phyloP scores from a whole-genome alignment of 371 early-diverging fungal genomes.

The Polyrhizophydium stewartii region DNA sequence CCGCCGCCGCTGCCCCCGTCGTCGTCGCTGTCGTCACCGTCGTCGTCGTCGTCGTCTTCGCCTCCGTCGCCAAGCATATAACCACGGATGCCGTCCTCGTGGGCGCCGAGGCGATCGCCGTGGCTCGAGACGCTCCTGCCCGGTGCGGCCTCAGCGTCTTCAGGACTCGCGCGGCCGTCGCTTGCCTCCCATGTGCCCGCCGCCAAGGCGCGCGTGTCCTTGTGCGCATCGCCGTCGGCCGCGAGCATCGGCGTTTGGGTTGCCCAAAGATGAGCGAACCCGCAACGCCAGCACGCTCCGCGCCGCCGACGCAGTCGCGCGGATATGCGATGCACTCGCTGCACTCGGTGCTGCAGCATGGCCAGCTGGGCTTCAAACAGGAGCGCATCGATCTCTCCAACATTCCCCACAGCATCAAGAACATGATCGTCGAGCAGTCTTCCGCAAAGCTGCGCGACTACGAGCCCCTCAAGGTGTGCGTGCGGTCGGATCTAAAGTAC shows the following conservation, averaged over 20 bases:
- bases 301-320: neutral
- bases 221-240: neutral
- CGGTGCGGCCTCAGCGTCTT: neutral
- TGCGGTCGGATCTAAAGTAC: conserved; percentile 26
- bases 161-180: neutral
- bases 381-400: conserved; percentile 4
- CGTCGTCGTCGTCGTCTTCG: neutral
- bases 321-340: neutral
- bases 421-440: conserved; percentile 29
- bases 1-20: neutral
- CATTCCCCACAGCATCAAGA: conserved; percentile 24
- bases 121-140: neutral
- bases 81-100: neutral
- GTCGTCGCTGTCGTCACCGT: neutral
- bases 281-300: neutral
- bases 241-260: neutral
- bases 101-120: neutral
- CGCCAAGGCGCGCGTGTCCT: neutral
- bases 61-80: neutral
- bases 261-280: neutral
- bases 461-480: conserved; percentile 26
- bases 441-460: conserved; percentile 16
- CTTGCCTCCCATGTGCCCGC: neutral
- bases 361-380: neutral
- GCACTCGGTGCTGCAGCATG: conserved; percentile 5